Evolutionary conservation across 2,329 filamentous ascomycete genomes (phyloP), one percentile per base, ranked within the genome.

Genomic region (Penicillium janthinellum): DNA sequence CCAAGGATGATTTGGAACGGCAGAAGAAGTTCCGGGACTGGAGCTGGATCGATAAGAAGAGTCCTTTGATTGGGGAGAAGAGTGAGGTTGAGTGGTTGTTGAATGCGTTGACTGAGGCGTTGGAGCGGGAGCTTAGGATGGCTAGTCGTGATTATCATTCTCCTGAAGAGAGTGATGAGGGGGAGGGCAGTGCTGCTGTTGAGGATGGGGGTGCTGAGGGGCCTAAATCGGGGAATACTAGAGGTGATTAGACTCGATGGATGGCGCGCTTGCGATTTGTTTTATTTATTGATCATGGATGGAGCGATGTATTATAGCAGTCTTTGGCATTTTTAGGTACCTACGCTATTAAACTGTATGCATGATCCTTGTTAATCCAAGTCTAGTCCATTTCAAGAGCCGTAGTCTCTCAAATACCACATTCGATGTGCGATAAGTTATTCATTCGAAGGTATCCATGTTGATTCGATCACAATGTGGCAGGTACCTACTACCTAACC

Each of bases 31-130:
- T 42, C 6, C 20, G 17, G 17, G 54, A 61, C 11, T 79, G 77
- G 77, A 78, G 75, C 44, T 79, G 78, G 78, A 71, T 79, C 25
- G 75, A 74, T 34, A 69, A 69, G 42, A 67, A 66, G 34, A 77
- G 73, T 62, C 77, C 77, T 2, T 63, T 79, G 38, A 70, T 79
- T 61, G 74, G 75, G 5, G 70, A 77, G 31, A 78, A 75, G 55
- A 73, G 73, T 51, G 79, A 81, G 64, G 71, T 78, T 31, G 72
- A 78, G 58, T 80, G 78, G 79, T 65, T 81, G 14, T 64, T 80
- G 35, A 71, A 75, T 57, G 71, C 73, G 41, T 61, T 81, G 49
- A 71, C 76, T 22, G 66, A 73, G 35, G 73, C 70, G 10, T 61
- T 80, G 48, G 77, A 80, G 60, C 64, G 67, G 31, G 77, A 75